Conservation (phyloP, 345 rosid genomes). For the Murraya paniculata region DNA sequence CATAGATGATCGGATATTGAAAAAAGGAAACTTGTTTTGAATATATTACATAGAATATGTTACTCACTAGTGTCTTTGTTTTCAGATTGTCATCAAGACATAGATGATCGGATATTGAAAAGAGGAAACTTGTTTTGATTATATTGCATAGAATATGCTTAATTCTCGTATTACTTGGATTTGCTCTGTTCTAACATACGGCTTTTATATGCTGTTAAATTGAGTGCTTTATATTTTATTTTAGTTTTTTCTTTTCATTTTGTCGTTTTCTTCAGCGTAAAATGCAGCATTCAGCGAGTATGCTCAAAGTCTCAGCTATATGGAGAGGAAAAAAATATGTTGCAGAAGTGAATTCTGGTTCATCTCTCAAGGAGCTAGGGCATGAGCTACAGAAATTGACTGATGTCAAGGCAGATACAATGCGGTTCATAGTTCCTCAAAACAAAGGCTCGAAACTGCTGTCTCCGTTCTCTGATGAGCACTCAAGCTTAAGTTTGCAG, state of each 20-base stretch:
- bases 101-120: no score
- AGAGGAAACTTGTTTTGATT: no score
- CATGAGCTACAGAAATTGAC: conserved; percentile 67
- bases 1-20: neutral
- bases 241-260: neutral
- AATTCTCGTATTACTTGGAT: neutral
- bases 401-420: conserved; percentile 65
- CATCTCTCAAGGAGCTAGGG: conserved; percentile 67
- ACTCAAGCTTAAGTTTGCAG: conserved; percentile 53
- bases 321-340: conserved; percentile 79
- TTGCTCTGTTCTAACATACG: neutral
- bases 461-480: conserved; percentile 63
- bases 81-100: neutral
- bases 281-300: conserved; percentile 39
- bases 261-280: conserved; percentile 22
- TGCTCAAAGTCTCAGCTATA: conserved; percentile 38
- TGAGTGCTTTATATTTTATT: neutral
- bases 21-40: neutral
- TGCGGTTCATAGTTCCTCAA: conserved; percentile 69
- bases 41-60: neutral
- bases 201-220: neutral
- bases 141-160: no score
- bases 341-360: conserved; percentile 45
- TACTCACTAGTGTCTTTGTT: neutral
- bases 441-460: conserved; percentile 67